Percentiles rank a stretch among this genome's conserved stretches.
Conservation (phyloP, 106 monocot species). For the Apostasia ramifera region DNA sequence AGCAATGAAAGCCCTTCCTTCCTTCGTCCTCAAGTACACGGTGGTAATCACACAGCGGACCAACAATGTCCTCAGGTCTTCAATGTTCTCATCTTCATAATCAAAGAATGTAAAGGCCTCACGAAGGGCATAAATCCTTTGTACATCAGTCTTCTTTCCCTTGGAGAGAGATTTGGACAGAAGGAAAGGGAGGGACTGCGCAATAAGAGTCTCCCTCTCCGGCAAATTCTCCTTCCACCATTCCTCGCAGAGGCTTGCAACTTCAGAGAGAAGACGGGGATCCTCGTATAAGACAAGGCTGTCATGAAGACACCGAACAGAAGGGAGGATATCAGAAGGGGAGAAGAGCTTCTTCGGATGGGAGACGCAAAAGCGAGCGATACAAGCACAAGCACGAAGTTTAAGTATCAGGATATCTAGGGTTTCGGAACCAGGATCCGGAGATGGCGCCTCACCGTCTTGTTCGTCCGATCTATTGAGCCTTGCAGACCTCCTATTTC, state of each 20-base stretch:
- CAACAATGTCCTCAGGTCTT: conserved; percentile 63
- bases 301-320: conserved; percentile 60
- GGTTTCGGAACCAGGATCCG: conserved; percentile 8
- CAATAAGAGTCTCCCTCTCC: conserved; percentile 53
- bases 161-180: conserved; percentile 54
- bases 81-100: conserved; percentile 82
- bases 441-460: not conserved
- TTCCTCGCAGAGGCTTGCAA: conserved; percentile 63
- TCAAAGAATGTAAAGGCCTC: conserved; percentile 79
- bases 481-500: conserved; percentile 19
- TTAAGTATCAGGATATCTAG: conserved; percentile 18
- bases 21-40: conserved; percentile 72
- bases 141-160: conserved; percentile 53
- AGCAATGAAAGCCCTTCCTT: conserved; percentile 63
- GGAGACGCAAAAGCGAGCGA: conserved; percentile 44
- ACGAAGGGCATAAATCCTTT: conserved; percentile 48
- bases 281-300: conserved; percentile 71
- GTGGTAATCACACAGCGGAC: conserved; percentile 70
- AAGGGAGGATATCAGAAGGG: conserved; percentile 39
- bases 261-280: conserved; percentile 34
- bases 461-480: not conserved
- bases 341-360: conserved; percentile 60
- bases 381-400: conserved; percentile 39
- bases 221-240: conserved; percentile 83
- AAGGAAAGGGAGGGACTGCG: conserved; percentile 79